phyloP scores from a whole-genome alignment of 768 basidiomycete species.

The Trametes gibbosa region DNA sequence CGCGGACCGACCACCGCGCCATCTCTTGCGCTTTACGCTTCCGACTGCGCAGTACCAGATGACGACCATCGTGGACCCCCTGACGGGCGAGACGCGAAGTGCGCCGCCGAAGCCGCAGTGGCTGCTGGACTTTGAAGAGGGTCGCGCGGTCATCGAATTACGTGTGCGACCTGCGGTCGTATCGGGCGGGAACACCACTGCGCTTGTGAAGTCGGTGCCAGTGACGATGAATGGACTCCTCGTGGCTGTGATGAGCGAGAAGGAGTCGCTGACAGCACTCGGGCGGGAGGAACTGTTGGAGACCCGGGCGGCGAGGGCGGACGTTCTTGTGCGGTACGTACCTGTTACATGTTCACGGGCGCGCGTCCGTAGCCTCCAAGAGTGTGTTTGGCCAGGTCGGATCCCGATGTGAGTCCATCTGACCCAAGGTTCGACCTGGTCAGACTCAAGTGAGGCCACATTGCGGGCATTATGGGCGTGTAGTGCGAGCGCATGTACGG shows the following conservation, averaged over 20 bases:
- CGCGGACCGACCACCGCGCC: slow-evolving; percentile 52
- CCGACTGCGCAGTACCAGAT: slow-evolving; percentile 83
- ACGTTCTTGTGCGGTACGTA: slow-evolving; percentile 64
- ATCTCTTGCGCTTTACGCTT: slow-evolving; percentile 72
- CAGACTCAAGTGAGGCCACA: neutral
- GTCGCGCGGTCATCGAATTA: slow-evolving; percentile 55
- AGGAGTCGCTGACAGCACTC: slow-evolving; percentile 68
- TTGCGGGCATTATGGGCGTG: slow-evolving; percentile 1
- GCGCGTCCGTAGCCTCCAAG: neutral
- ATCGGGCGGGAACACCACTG: slow-evolving; percentile 22
- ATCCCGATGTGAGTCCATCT: too few species aligned
- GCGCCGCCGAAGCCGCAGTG: slow-evolving; percentile 69
- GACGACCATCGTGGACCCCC: slow-evolving; percentile 74
- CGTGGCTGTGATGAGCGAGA: slow-evolving; percentile 60
- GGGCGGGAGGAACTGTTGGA: slow-evolving; percentile 79
- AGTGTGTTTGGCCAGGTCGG: too few species aligned
- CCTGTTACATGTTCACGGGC: slow-evolving; percentile 5
- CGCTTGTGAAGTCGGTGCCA: slow-evolving; percentile 33
- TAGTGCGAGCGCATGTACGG: neutral
- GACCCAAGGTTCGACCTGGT: neutral
- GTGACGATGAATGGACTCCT: slow-evolving; percentile 43
- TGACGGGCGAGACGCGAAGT: slow-evolving; percentile 64
- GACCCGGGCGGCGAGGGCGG: slow-evolving; percentile 62
- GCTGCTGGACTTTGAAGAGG: slow-evolving; percentile 63
- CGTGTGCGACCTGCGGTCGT: slow-evolving; percentile 48